Evolutionary conservation across 331 rosid species (phyloP), one percentile per base, ranked within the genome.

Genomic region (Acacia concinna): DNA sequence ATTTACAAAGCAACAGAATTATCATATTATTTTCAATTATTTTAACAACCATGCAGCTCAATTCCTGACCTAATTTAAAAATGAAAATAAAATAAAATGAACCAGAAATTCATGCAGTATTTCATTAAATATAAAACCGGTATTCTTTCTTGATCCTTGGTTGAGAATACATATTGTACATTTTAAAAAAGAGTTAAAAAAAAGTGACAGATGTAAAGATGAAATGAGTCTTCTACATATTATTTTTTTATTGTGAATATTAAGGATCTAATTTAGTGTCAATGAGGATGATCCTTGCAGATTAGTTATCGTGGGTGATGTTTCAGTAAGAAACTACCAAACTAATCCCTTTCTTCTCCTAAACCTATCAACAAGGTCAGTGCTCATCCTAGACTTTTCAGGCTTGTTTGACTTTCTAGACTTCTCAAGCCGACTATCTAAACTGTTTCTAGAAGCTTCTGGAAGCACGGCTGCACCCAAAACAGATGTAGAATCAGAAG

Each of bases 381-480:
- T 94, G 89, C 98, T 94, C 98, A 91, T 91, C 69, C 97, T 91
- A 80, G 97, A 94, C 74, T 91, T 92, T 78, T 92, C 97, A 0
- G 94, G 96, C 86, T 91, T 89, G 78, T 85, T 87, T 18, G 97
- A 71, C 79, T 86, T 89, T 85, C 86, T 91, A 32, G 94, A 89
- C 89, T 92, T 92, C 85, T 92, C 89, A 2, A 92, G 98, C 47
- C 94, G 90, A 80, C 98, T 92, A 88, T 94, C 97, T 90, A 92
- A 91, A 87, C 98, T 94, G 97, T 94, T 94, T 71, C 98, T 90
- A 83, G 97, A 92, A 81, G 89, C 92, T 84, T 94, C 97, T 1
- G 97, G 97, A 86, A 79, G 76, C 82, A 89, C 88, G 13, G 87
- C 88, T 17, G 88, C 32, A 76, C 83, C 85, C 84, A 82, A 68